A percentile compares a stretch with the other conserved stretches of the same genome.
Conservation (phyloP, 1,284 basidiomycete genomes). For the Meira miltonrushii region DNA sequence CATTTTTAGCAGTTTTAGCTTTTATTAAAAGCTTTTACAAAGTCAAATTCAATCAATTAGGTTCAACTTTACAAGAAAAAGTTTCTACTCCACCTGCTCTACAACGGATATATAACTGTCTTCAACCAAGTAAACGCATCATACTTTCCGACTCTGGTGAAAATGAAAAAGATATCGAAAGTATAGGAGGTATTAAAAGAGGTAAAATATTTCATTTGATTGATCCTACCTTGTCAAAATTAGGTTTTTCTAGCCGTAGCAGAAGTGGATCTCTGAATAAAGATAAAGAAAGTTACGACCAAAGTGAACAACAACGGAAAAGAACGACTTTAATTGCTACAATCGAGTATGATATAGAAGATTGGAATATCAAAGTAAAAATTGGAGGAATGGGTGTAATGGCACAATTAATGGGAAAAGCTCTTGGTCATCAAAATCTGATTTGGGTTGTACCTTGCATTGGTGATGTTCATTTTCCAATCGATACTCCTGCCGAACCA, state of each 20-base stretch:
- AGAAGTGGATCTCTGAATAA: neutral
- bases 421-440: neutral
- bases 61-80: neutral
- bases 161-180: neutral
- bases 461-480: neutral
- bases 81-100: neutral
- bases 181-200: no score
- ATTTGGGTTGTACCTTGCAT: conserved; percentile 7
- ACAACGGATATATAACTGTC: no score
- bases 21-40: conserved; percentile 6
- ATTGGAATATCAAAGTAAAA: conserved; percentile 6
- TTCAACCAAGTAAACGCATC: no score
- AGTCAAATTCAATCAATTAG: conserved; percentile 5
- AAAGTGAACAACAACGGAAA: no score
- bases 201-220: neutral
- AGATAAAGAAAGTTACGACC: neutral
- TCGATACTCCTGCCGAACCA: conserved; percentile 2
- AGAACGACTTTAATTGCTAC: neutral
- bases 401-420: conserved; percentile 6
- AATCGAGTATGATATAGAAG: conserved; percentile 8
- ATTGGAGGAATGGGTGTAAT: conserved; percentile 6
- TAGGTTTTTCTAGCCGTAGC: neutral
- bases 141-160: neutral
- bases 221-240: neutral
- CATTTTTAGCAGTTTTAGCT: neutral